These are phyloP conservation scores for Botryotinia narcissicola DNA, from an alignment of 2,329 filamentous ascomycete genomes.

Conservation along the genomic window DNA sequence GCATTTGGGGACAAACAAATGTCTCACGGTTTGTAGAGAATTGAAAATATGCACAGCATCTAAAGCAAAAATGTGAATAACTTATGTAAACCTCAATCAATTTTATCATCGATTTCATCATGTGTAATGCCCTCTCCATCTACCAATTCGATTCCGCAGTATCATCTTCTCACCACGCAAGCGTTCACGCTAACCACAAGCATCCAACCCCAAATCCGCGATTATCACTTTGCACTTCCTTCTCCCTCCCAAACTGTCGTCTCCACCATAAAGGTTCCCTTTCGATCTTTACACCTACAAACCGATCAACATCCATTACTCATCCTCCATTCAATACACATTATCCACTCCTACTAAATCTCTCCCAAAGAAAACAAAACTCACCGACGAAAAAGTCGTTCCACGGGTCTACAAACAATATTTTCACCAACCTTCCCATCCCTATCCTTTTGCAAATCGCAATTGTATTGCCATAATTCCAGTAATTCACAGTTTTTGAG, in stretches of 20 bases:
- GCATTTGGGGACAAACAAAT: background rate
- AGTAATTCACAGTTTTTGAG: constrained; percentile 47
- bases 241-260: constrained; percentile 59
- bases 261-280: constrained; percentile 58
- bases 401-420: constrained; percentile 51
- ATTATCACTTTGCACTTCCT: constrained; percentile 13
- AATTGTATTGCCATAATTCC: constrained; percentile 37
- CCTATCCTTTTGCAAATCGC: constrained; percentile 50
- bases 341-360: constrained; percentile 1
- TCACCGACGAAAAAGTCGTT: constrained; percentile 60
- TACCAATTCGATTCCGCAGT: too few species aligned
- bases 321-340: constrained; percentile 7
- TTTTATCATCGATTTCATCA: background rate
- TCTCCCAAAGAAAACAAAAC: constrained; percentile 31
- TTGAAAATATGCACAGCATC: background rate
- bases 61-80: background rate
- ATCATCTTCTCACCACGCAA: background rate
- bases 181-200: constrained; percentile 7
- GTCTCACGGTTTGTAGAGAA: background rate
- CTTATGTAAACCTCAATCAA: background rate
- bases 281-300: constrained; percentile 56
- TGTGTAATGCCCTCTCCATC: background rate
- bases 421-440: constrained; percentile 46
- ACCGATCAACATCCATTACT: constrained; percentile 3
- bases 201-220: background rate